Evolutionary conservation across 129 eudicot genomes (phyloP), one percentile per base, ranked within the genome.

Genomic region (Flaveria bidentis): DNA sequence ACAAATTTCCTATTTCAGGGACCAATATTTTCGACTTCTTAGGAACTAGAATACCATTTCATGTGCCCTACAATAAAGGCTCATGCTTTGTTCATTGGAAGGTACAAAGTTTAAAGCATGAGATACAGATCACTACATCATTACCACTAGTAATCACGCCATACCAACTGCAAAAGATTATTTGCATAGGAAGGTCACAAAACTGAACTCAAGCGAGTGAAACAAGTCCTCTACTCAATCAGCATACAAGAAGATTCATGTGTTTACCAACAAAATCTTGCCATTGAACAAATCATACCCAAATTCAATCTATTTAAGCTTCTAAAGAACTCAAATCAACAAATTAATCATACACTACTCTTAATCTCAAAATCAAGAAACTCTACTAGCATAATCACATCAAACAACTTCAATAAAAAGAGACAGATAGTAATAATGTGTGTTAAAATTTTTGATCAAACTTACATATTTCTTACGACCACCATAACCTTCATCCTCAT

Each of bases 381-480:
- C 17, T 7, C 23, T 5, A 18, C 30, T 18, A 6, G 41, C 45
- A 44, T n/a, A 56, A 72, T 71, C 53, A 57, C 61, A 71, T 18
- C 13, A 62, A 71, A 13, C 23, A 60, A 20, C 25, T 17, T 9
- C 0, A 36, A 62, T 22, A 8, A 50, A 12, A 47, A 62, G 12
- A 62, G 13, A 10, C 39, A 56, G 5, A 36, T 33, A 13, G 26
- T 25, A 71, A 5, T 30, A 15, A 49, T 33, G 9, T 30, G 14
- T 8, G 61, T 47, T 63, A 74, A 53, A 18, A 11, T 16, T 7
- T 14, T 13, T 9, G 8, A 61, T 71, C 10, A 2, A 56, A 74
- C 96, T 89, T 84, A 92, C 96, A 73, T 84, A 71, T 87, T 86
- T 93, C 87, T 88, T 88, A 82, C 90, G 89, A 5, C 92, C 96